Evolutionary conservation across 257 asterid genomes (phyloP).

Genomic region (Mentha longifolia): DNA sequence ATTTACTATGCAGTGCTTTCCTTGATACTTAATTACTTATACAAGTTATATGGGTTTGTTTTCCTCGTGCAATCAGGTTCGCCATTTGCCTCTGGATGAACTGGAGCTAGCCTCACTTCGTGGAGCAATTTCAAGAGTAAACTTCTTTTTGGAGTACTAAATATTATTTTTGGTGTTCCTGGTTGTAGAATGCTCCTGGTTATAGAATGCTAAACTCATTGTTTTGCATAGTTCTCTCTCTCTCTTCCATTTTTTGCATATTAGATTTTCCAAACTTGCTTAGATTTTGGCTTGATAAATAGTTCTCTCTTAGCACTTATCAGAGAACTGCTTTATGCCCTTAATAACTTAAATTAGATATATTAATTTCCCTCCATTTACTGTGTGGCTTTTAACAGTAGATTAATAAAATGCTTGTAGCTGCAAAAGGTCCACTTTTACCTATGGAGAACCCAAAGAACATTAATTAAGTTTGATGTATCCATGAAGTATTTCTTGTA

Average conservation of each 20-base stretch:
- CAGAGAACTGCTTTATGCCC: constrained; percentile 21
- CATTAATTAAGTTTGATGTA: constrained; percentile 9
- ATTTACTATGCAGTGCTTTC: constrained; percentile 25
- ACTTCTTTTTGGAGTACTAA: constrained; percentile 26
- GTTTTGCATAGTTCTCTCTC: constrained; percentile 28
- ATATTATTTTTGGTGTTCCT: constrained; percentile 26
- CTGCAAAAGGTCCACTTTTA: constrained; percentile 21
- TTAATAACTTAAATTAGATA: constrained; percentile 19
- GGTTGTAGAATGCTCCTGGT: background rate
- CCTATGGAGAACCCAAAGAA: constrained; percentile 27
- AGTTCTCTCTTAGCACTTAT: constrained; percentile 21
- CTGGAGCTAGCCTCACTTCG: constrained; percentile 99
- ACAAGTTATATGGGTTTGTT: constrained; percentile 24
- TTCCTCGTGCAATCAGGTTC: constrained; percentile 62
- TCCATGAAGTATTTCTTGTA: constrained; percentile 15
- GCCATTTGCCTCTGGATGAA: constrained; percentile 94
- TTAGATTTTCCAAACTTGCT: constrained; percentile 17
- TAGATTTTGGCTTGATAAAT: no score
- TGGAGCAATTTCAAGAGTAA: constrained; percentile 92
- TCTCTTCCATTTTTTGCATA: background rate
- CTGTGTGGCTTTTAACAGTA: constrained; percentile 23
- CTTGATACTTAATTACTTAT: constrained; percentile 3
- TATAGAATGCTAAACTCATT: constrained; percentile 10
- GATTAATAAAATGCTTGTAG: constrained; percentile 17
- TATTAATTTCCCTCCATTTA: constrained; percentile 16